phyloP scores from a whole-genome alignment of 768 basidiomycete species.

The Sarcomyxa edulis region DNA sequence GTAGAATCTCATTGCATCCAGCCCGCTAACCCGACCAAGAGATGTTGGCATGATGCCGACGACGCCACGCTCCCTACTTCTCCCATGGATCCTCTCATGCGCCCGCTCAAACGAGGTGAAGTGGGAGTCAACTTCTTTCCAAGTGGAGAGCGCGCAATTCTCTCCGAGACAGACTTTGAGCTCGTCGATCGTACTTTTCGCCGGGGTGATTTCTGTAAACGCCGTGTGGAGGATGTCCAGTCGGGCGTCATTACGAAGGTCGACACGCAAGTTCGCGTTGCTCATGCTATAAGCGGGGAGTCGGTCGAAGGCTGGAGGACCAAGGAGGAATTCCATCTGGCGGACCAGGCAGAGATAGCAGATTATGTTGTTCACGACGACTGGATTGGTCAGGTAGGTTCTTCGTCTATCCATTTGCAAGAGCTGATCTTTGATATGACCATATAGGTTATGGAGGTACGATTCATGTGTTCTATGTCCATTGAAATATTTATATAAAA shows the following conservation, averaged over 20 bases:
- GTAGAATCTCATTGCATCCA: neutral
- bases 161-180: conserved; percentile 59
- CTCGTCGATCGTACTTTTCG: conserved; percentile 77
- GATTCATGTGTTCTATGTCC: conserved; percentile 13
- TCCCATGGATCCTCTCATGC: conserved; percentile 64
- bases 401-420: neutral
- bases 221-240: conserved; percentile 63
- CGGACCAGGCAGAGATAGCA: conserved; percentile 61
- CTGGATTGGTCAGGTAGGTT: conserved; percentile 84
- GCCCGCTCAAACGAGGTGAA: conserved; percentile 72
- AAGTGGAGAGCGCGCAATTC: conserved; percentile 56
- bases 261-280: conserved; percentile 59
- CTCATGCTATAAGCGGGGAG: conserved; percentile 67
- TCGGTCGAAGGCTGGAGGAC: conserved; percentile 60
- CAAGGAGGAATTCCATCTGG: conserved; percentile 49
- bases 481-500: conserved; percentile 9
- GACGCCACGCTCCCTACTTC: conserved; percentile 45
- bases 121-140: conserved; percentile 73
- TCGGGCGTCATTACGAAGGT: conserved; percentile 72
- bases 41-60: conserved; percentile 88
- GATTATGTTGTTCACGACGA: conserved; percentile 80
- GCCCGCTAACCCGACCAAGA: conserved; percentile 33
- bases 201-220: conserved; percentile 79
- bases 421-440: conserved; percentile 8
- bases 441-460: conserved; percentile 70